Evolutionary conservation across 2,329 filamentous ascomycete species (phyloP), one percentile per base, ranked within the genome.

Genomic region (Sporothrix curviconia): DNA sequence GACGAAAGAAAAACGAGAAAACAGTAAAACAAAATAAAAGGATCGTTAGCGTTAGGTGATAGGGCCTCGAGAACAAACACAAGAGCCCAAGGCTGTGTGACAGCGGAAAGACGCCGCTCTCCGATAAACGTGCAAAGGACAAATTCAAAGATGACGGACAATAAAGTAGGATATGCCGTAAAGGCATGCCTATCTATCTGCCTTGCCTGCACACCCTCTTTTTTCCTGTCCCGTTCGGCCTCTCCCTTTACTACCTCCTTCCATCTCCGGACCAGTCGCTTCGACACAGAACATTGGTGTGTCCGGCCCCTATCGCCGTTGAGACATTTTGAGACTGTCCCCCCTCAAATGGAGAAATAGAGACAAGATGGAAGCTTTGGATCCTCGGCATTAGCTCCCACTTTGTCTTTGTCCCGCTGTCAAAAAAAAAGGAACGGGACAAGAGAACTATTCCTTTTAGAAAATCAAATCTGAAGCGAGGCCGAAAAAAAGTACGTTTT

Each of bases 401-500:
- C n/a, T 25, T 46, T n/a, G 14, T 25, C 32, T 14, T 14, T 14
- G 32, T 36, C 36, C 34, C 24, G 34, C 34, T 28, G 47, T 51
- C 32, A 51, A 39, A 7, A 51, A 24, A 32, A 4, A 47, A 34
- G n/a, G n/a, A 8, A 39, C 3, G 14, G n/a, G n/a, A 37, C 22
- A 30, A 30, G 46, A 50, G 46, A 4, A 15, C 25, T 36, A 7
- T 12, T 24, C 11, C 30, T 37, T 37, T 30, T 15, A 17, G 34
- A 24, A 11, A 17, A 7, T 6, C 19, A 15, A 7, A 28, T 28
- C n/a, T 34, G n/a, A 47, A n/a, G n/a, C n/a, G n/a, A n/a, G n/a
- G n/a, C n/a, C n/a, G n/a, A n/a, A 37, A 52, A 44, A 52, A 52
- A 34, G 49, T 52, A 52, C 34, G 49, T 39, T 52, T 39, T 30